Conservation (phyloP, 176 grass and related monocot genomes). For the Zizania latifolia region DNA sequence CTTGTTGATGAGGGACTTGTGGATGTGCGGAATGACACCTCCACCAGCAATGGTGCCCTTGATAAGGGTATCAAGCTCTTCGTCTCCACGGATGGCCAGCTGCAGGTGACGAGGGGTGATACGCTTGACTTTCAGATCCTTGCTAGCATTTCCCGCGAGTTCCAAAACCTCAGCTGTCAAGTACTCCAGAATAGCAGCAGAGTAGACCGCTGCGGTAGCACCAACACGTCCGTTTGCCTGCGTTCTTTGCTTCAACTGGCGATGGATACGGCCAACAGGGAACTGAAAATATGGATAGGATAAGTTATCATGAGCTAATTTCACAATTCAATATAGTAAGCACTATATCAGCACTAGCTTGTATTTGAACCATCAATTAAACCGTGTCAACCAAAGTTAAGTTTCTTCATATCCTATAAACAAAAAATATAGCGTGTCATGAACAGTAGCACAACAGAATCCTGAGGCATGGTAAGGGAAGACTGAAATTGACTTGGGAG, state of each 20-base stretch:
- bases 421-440: not conserved
- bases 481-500: no score
- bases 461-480: no score
- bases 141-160: conserved; percentile 62
- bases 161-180: conserved; percentile 57
- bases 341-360: not conserved
- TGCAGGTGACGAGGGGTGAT: conserved; percentile 72
- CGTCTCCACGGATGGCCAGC: conserved; percentile 64
- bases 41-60: conserved; percentile 72
- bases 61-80: conserved; percentile 67
- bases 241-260: conserved; percentile 55
- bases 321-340: not conserved
- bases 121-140: conserved; percentile 71
- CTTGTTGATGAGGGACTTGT: conserved; percentile 79
- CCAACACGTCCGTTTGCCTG: conserved; percentile 66
- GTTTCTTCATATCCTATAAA: not conserved
- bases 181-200: conserved; percentile 66
- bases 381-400: not conserved
- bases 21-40: conserved; percentile 70
- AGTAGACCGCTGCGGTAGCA: conserved; percentile 61
- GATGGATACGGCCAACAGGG: conserved; percentile 64
- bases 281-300: conserved; percentile 32
- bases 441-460: no score
- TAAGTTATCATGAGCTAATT: not conserved
- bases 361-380: not conserved